Evolutionary conservation across 345 rosid species (phyloP).

Genomic region (Acer saccharum): DNA sequence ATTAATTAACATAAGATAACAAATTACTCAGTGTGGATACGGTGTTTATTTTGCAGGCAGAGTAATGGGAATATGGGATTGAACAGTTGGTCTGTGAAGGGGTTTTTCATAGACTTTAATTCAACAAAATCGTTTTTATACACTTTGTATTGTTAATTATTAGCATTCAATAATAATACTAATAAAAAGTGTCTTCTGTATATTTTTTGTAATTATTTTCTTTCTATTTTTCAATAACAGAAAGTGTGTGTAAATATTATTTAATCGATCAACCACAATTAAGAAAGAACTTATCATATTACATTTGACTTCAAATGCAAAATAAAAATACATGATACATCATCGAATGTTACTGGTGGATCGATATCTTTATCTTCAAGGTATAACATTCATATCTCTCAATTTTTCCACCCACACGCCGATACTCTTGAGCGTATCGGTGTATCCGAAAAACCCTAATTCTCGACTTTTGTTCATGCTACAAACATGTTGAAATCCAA

Average conservation of each 20-base stretch:
- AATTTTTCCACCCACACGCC: slow-evolving; percentile 31
- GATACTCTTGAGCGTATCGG: slow-evolving; percentile 29
- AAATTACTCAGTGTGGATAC: too few relatives aligned
- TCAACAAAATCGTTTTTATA: not conserved
- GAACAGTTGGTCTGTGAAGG: not conserved
- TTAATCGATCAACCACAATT: too few relatives aligned
- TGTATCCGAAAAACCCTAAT: slow-evolving; percentile 34
- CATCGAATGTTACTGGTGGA: too few relatives aligned
- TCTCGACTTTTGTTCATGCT: slow-evolving; percentile 49
- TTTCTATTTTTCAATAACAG: not conserved
- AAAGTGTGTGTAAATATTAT: too few relatives aligned
- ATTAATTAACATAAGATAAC: too few relatives aligned
- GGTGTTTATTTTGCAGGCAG: not conserved
- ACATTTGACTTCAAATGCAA: too few relatives aligned
- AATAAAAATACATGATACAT: too few relatives aligned
- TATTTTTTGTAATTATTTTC: not conserved
- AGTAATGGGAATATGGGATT: not conserved
- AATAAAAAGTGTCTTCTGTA: not conserved
- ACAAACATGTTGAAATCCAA: slow-evolving; percentile 39
- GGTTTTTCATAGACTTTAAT: not conserved
- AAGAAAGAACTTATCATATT: too few relatives aligned
- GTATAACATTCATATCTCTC: slow-evolving; percentile 40
- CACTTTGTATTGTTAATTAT: not conserved
- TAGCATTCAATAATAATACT: not conserved
- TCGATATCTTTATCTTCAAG: not conserved